Evolutionary conservation across 2,329 filamentous ascomycete species (phyloP).

Genomic region (Penicillium italicum): DNA sequence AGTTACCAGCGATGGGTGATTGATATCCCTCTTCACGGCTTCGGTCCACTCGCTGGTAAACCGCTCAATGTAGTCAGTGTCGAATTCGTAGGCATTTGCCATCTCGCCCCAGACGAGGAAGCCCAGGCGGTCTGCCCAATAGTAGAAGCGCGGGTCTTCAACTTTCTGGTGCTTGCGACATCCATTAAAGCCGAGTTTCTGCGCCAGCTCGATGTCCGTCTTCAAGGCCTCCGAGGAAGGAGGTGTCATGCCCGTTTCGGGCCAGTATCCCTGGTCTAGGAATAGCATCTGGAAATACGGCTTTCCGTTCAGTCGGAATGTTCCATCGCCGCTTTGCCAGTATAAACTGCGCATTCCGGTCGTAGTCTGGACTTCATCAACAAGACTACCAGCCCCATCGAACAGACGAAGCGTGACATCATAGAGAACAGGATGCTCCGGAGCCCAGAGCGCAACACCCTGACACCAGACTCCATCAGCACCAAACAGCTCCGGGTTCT

Average conservation of each 20-base stretch:
- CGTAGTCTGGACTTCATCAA: slow-evolving; percentile 57
- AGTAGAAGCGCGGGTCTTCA: slow-evolving; percentile 63
- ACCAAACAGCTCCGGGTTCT: slow-evolving; percentile 31
- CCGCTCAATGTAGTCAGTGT: slow-evolving; percentile 54
- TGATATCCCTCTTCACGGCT: slow-evolving; percentile 61
- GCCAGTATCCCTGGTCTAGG: slow-evolving; percentile 69
- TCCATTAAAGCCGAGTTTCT: slow-evolving; percentile 65
- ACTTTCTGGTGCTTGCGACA: slow-evolving; percentile 66
- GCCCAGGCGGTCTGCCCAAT: slow-evolving; percentile 63
- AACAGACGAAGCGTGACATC: slow-evolving; percentile 56
- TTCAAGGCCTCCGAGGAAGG: slow-evolving; percentile 64
- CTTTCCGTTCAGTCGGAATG: slow-evolving; percentile 63
- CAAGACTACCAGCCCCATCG: slow-evolving; percentile 25
- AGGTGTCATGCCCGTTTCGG: slow-evolving; percentile 63
- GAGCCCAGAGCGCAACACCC: slow-evolving; percentile 65
- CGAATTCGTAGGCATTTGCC: slow-evolving; percentile 64
- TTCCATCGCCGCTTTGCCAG: slow-evolving; percentile 57
- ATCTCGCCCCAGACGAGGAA: slow-evolving; percentile 69
- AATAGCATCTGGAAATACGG: slow-evolving; percentile 66
- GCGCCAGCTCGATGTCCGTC: slow-evolving; percentile 61
- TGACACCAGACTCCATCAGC: slow-evolving; percentile 53
- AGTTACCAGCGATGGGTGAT: slow-evolving; percentile 60
- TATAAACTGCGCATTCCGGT: slow-evolving; percentile 60
- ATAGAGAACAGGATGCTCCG: slow-evolving; percentile 61
- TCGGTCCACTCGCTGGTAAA: slow-evolving; percentile 65